Evolutionary conservation across 306 rosid species (phyloP), one percentile per base, ranked within the genome.

Genomic region (Amphicarpaea edgeworthii): DNA sequence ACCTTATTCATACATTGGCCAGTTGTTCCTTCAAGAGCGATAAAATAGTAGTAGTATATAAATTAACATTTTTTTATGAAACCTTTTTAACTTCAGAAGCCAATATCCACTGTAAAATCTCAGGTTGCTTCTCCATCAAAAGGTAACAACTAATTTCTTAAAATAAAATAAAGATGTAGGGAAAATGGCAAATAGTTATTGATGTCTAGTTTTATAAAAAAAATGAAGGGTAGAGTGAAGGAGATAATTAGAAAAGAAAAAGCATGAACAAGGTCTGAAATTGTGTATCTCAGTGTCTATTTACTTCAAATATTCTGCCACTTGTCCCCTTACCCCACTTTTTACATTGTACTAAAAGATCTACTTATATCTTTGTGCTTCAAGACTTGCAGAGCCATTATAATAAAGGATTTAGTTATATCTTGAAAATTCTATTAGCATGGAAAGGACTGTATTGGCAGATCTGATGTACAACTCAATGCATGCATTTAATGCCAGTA

Each of bases 11-110:
- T 69, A 24, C 11, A 77, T 54, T 45, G 68, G 26, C 5, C 50
- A 14, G 8, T 19, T 30, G 20, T 41, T 72, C 34, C 58, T 64
- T 53, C 68, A 63, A 41, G 41, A 51, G 41, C 14, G 15, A 16
- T 15, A 41, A 58, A 59, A 34, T 12, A 40, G 23, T 42, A 59
- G 23, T 12, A 40, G 23, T 42, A 72, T 5, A 19, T 54, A 46
- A 53, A 49, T 21, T 49, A 75, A 66, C 69, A 28, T 57, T 47
- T 60, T 47, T 50, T 75, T 30, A 17, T 30, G 59, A 45, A 61
- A 43, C 24, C 49, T 46, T 45, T 28, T 30, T 1, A 50, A 23
- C 4, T 23, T 59, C 26, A 12, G 53, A 71, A 38, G 76, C 66
- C 32, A 46, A 47, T 47, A 63, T 63, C 28, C 72, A 20, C 16